Evolutionary conservation across 2,329 filamentous ascomycete species (phyloP), one percentile per base, ranked within the genome.

Genomic region (Xylaria sp.): DNA sequence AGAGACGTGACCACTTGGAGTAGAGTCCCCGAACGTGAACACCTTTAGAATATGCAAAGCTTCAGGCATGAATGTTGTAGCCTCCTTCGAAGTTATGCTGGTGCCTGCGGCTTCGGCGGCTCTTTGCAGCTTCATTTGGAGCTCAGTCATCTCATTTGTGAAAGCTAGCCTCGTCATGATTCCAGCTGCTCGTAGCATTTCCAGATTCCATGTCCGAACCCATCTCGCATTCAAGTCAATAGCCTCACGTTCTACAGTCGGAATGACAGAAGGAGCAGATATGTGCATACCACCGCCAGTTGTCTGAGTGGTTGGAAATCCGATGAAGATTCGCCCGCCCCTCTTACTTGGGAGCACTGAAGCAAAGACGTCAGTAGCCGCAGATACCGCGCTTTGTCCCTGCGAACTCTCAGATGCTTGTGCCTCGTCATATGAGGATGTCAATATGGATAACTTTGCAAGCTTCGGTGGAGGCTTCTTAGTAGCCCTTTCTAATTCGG

Each of bases 201-300:
- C 96, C 25, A 93, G 86, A 75, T 99, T 99, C 97, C 96, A 99
- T 18, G 91, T 93, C 70, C 94, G 91, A 18, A 99, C 95, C 85
- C 94, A 97, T 65, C 94, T 90, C 18, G 96, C 97, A 78, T 99
- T 98, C 71, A 99, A 85, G 79, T 99, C 96, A 66, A 99, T 97
- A 63, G 93, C 96, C 78, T 99, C 96, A 77, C 96, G 90, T 80
- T 99, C 96, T 2, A 99, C 97, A 0, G 96, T 99, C 0, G 96
- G 96, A 66, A 99, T 99, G 16, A 99, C 91, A 0, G 95, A 98
- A 0, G 94, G 96, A 0, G 96, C 96, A 13, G 95, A 98, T 35
- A 99, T 92, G 79, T 99, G 96, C 78, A 97, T 92, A 18, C 95
- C 92, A 32, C 95, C 90, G 63, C 95, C 96, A 0, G 97, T 99